Conservation (phyloP, 2,329 filamentous ascomycete species). For the Aureobasidium namibiae region DNA sequence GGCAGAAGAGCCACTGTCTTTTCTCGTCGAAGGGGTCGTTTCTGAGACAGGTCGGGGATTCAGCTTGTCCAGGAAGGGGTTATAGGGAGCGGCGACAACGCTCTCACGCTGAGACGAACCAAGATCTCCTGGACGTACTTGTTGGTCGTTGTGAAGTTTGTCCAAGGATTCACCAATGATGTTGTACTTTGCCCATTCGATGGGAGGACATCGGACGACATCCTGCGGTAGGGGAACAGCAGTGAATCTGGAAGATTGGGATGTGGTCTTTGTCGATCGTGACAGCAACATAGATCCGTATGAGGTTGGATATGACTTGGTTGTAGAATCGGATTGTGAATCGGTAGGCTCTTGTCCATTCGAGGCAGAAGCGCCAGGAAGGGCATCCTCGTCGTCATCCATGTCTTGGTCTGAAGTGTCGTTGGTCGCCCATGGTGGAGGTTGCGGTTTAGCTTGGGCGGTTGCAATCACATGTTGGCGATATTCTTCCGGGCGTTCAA, state of each 20-base stretch:
- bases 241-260: conserved; percentile 41
- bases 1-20: conserved; percentile 15
- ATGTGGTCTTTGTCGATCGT: conserved; percentile 12
- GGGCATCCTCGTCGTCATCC: conserved; percentile 19
- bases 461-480: conserved; percentile 48
- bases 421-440: conserved; percentile 23
- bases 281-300: not conserved
- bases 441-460: not conserved
- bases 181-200: conserved; percentile 94
- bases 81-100: conserved; percentile 50
- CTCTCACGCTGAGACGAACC: conserved; percentile 35
- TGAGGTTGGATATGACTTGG: not conserved
- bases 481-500: conserved; percentile 65
- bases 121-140: conserved; percentile 46
- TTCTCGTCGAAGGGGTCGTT: conserved; percentile 10
- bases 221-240: conserved; percentile 70
- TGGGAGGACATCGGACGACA: conserved; percentile 74
- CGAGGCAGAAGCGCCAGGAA: conserved; percentile 16
- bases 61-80: conserved; percentile 48
- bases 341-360: not conserved
- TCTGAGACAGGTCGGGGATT: conserved; percentile 21
- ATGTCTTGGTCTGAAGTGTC: conserved; percentile 20
- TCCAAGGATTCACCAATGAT: conserved; percentile 80
- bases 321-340: not conserved
- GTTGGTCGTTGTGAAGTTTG: conserved; percentile 74